phyloP scores from a whole-genome alignment of 1,139 yeast genomes.

The Oligophagozyma castellii region DNA sequence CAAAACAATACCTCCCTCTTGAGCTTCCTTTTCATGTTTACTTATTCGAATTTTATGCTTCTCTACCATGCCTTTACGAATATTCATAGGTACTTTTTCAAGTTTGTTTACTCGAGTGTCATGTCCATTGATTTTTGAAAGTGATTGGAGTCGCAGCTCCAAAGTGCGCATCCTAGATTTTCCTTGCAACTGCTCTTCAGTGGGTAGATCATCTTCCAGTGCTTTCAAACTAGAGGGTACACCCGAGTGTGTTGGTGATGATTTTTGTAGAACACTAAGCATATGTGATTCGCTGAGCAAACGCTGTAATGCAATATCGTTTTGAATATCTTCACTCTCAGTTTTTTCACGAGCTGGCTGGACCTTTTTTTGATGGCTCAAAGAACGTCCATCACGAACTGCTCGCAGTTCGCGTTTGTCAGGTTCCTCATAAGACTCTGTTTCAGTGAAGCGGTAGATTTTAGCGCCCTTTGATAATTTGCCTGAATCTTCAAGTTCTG shows the following conservation, averaged over 20 bases:
- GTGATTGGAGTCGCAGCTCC: constrained; percentile 46
- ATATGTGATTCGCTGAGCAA: constrained; percentile 78
- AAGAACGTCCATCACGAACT: constrained; percentile 28
- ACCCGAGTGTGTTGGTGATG: constrained; percentile 42
- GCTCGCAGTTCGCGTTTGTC: constrained; percentile 33
- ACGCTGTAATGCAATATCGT: constrained; percentile 75
- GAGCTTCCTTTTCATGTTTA: constrained; percentile 62
- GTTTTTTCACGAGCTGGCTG: constrained; percentile 7
- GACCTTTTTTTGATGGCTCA: constrained; percentile 7
- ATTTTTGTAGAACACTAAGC: constrained; percentile 64
- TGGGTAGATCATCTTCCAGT: background rate
- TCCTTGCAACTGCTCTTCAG: constrained; percentile 29
- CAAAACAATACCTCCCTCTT: constrained; percentile 76
- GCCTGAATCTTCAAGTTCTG: constrained; percentile 4
- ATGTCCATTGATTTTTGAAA: constrained; percentile 39
- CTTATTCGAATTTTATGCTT: constrained; percentile 39
- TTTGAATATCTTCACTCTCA: constrained; percentile 35
- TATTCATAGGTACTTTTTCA: constrained; percentile 78
- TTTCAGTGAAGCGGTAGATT: constrained; percentile 32
- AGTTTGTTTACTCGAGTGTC: constrained; percentile 27
- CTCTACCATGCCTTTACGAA: constrained; percentile 71
- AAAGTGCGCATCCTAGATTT: constrained; percentile 64
- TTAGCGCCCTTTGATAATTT: constrained; percentile 23
- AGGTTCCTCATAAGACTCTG: constrained; percentile 22
- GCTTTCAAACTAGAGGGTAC: constrained; percentile 6